A percentile compares a stretch with the other conserved stretches of the same genome.
phyloP scores from a whole-genome alignment of 257 asterid species.

The Osmanthus fragrans region DNA sequence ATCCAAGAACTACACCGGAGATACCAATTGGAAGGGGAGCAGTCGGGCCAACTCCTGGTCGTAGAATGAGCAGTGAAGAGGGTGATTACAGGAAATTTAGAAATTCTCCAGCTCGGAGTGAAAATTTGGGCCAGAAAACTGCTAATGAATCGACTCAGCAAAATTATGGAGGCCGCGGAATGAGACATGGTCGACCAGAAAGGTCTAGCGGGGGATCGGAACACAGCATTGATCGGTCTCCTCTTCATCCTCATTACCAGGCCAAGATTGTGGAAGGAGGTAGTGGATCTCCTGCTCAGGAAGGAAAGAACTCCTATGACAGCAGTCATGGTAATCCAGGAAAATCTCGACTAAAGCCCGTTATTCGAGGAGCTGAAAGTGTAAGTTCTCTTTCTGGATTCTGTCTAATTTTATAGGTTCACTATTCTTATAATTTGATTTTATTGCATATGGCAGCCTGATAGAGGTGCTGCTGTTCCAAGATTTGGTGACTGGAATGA shows the following conservation, averaged over 20 bases:
- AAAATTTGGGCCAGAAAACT: slow-evolving; percentile 36
- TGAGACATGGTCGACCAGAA: slow-evolving; percentile 38
- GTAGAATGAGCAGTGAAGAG: slow-evolving; percentile 44
- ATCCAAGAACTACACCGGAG: slow-evolving; percentile 26
- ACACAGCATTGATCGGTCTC: slow-evolving; percentile 65
- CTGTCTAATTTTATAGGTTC: neutral
- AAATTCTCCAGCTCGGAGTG: slow-evolving; percentile 43
- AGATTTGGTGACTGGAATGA: slow-evolving; percentile 91
- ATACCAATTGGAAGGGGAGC: slow-evolving; percentile 38
- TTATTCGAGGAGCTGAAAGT: slow-evolving; percentile 56
- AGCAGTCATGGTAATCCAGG: slow-evolving; percentile 55
- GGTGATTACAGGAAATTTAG: slow-evolving; percentile 37
- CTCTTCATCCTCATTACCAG: slow-evolving; percentile 67
- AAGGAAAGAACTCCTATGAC: slow-evolving; percentile 54
- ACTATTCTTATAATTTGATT: neutral
- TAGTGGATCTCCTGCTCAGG: slow-evolving; percentile 62
- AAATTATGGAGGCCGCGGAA: slow-evolving; percentile 47
- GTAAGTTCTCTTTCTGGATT: slow-evolving; percentile 36
- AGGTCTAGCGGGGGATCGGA: slow-evolving; percentile 63
- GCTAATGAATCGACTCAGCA: slow-evolving; percentile 36
- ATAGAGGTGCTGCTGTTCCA: slow-evolving; percentile 77
- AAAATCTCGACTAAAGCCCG: slow-evolving; percentile 47
- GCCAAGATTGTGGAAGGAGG: slow-evolving; percentile 45
- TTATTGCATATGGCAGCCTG: slow-evolving; percentile 49
- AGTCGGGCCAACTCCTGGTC: slow-evolving; percentile 34